These are phyloP conservation scores for Alternaria ethzedia DNA, from an alignment of 2,329 filamentous ascomycete genomes.

Conservation along the genomic window DNA sequence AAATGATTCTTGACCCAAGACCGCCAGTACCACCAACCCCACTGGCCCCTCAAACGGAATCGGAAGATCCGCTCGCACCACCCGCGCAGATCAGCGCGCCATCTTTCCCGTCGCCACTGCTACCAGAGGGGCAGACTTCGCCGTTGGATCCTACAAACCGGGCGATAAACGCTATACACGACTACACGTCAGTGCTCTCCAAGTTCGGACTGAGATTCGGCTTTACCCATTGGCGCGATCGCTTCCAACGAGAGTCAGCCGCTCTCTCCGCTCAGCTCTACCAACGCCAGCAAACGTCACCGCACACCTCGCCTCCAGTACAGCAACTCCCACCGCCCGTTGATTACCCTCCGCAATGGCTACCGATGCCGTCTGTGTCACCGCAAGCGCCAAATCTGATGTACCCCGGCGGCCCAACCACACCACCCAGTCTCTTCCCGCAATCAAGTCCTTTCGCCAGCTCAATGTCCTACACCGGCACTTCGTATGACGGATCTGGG, in stretches of 20 bases:
- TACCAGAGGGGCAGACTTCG: conserved; percentile 31
- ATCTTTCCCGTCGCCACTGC: conserved; percentile 39
- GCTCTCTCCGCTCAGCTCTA: conserved; percentile 51
- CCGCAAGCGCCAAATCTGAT: conserved; percentile 32
- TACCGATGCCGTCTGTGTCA: conserved; percentile 30
- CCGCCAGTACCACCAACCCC: conserved; percentile 50
- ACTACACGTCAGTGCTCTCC: conserved; percentile 55
- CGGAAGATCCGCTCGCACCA: conserved; percentile 48
- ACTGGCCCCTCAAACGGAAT: conserved; percentile 27
- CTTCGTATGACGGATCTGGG: conserved; percentile 23
- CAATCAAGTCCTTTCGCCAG: conserved; percentile 38
- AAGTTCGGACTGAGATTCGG: conserved; percentile 57
- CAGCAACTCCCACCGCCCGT: conserved; percentile 17
- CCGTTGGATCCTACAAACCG: conserved; percentile 46
- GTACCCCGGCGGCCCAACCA: conserved; percentile 36
- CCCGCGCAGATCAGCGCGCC: conserved; percentile 36
- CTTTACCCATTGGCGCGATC: conserved; percentile 58
- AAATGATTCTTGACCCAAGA: conserved; percentile 52
- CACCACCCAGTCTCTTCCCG: conserved; percentile 37
- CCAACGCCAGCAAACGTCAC: conserved; percentile 39
- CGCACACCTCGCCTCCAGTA: conserved; percentile 31
- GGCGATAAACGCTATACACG: conserved; percentile 56
- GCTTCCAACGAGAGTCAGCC: conserved; percentile 55
- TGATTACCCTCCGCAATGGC: conserved; percentile 36
- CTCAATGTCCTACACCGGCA: conserved; percentile 36